Conservation (phyloP, 139 green algal species). For the Haematococcus sp. region DNA sequence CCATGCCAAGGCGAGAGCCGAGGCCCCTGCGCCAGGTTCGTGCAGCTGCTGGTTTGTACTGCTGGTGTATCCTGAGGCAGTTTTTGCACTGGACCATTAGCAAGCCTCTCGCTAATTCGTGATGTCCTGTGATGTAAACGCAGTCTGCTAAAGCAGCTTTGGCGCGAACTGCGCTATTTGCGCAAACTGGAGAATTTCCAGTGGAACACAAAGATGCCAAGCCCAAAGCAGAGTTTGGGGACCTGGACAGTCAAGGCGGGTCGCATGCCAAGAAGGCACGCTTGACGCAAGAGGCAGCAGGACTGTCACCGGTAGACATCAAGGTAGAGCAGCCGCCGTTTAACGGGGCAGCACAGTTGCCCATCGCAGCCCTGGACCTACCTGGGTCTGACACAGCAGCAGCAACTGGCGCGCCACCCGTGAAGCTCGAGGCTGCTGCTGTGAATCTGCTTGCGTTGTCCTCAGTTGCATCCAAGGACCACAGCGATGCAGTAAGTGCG, state of each 20-base stretch:
- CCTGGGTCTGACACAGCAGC: background rate
- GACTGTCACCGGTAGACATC: no score
- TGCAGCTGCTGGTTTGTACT: no score
- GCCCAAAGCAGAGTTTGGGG: background rate
- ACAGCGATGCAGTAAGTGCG: background rate
- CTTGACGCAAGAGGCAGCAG: background rate
- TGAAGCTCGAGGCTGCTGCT: background rate
- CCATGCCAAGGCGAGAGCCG: no score
- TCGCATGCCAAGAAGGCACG: background rate
- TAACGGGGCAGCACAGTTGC: background rate
- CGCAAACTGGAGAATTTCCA: conserved; percentile 15
- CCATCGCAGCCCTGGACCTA: conserved; percentile 2
- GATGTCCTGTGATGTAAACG: background rate
- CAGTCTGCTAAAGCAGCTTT: conserved; percentile 6
- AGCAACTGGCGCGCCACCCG: background rate
- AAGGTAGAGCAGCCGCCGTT: no score
- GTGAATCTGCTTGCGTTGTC: background rate
- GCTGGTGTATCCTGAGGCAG: background rate
- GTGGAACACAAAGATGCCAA: conserved; percentile 1
- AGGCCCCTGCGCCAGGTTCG: no score
- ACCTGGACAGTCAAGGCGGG: background rate
- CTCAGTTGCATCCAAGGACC: background rate
- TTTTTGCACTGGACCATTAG: background rate
- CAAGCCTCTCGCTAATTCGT: background rate
- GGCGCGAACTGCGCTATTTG: conserved; percentile 7